Percentiles rank a stretch among this genome's conserved stretches.
Evolutionary conservation across 2,329 filamentous ascomycete genomes (phyloP).

Genomic region (Diaporthe nobilis): DNA sequence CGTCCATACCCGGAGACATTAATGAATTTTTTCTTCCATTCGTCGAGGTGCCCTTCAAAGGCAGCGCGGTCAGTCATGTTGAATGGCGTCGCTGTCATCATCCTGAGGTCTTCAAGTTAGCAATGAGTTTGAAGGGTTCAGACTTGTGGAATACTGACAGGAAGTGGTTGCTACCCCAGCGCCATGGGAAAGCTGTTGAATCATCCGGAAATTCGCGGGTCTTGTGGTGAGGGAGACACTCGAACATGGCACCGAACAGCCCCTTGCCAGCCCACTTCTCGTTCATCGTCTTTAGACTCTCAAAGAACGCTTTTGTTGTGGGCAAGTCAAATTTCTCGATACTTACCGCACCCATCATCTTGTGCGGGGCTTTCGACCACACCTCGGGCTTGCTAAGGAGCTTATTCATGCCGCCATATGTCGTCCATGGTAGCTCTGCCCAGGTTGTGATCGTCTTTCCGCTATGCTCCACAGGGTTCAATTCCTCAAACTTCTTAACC

Average conservation of each 20-base stretch:
- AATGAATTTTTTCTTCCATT: constrained; percentile 15
- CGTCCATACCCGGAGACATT: not conserved
- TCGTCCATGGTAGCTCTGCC: constrained; percentile 21
- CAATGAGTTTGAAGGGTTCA: rapidly evolving
- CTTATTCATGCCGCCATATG: constrained; percentile 23
- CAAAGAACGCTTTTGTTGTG: not conserved
- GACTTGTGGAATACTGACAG: not conserved
- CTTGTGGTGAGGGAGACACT: constrained; percentile 3
- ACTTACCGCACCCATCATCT: constrained; percentile 28
- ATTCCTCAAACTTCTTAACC: not conserved
- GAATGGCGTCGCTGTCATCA: constrained; percentile 24
- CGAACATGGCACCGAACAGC: constrained; percentile 23
- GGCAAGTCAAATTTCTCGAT: constrained; percentile 4
- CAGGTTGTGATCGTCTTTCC: not conserved
- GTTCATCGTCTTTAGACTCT: constrained; percentile 22
- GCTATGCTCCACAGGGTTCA: not conserved
- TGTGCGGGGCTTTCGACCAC: not conserved
- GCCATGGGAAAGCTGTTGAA: constrained; percentile 17
- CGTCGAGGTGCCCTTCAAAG: not conserved
- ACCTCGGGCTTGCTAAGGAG: constrained; percentile 22
- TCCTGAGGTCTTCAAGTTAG: not conserved
- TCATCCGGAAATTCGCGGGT: not conserved
- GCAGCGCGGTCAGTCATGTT: not conserved
- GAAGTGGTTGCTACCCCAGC: constrained; percentile 21
- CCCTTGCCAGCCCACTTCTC: constrained; percentile 30